Percentiles rank a stretch among this genome's conserved stretches.
Conservation (phyloP, 805 yeast genomes). For the Saccharomycopsis babjevae region DNA sequence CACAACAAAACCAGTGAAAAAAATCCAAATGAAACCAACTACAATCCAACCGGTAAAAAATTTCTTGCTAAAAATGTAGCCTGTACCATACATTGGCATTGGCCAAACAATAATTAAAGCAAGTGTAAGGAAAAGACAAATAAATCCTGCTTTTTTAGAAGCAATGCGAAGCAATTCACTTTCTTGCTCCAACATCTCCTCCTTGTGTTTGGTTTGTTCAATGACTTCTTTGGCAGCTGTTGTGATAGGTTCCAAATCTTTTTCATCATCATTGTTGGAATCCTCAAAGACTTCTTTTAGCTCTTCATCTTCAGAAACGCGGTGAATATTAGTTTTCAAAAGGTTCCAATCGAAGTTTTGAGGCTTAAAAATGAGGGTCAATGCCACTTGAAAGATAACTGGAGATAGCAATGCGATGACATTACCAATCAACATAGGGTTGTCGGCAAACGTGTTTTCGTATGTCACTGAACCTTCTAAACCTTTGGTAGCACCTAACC, state of each 20-base stretch:
- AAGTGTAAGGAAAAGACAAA: conserved; percentile 53
- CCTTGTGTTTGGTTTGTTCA: conserved; percentile 19
- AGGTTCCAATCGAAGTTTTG: conserved; percentile 67
- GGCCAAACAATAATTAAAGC: conserved; percentile 75
- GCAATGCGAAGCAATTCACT: conserved; percentile 41
- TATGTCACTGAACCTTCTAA: conserved; percentile 35
- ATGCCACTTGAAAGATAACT: conserved; percentile 48
- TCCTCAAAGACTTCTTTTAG: conserved; percentile 29
- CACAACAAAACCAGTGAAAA: conserved; percentile 53
- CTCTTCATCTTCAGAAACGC: conserved; percentile 68
- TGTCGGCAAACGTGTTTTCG: conserved; percentile 62
- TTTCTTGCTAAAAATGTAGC: conserved; percentile 60
- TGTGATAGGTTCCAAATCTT: conserved; percentile 5
- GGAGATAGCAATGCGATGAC: conserved; percentile 76
- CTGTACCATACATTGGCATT: conserved; percentile 85
- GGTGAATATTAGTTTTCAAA: conserved; percentile 42
- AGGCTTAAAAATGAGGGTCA: conserved; percentile 54
- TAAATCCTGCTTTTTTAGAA: conserved; percentile 47
- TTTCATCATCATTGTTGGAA: conserved; percentile 4
- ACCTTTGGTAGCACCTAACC: conserved; percentile 45
- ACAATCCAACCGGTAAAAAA: conserved; percentile 88
- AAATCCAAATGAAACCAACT: conserved; percentile 76
- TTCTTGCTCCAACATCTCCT: conserved; percentile 36
- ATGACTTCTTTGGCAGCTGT: conserved; percentile 12
- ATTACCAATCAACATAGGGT: conserved; percentile 86